phyloP scores from a whole-genome alignment of 495 filamentous ascomycete genomes.

The Penicillium daleae region DNA sequence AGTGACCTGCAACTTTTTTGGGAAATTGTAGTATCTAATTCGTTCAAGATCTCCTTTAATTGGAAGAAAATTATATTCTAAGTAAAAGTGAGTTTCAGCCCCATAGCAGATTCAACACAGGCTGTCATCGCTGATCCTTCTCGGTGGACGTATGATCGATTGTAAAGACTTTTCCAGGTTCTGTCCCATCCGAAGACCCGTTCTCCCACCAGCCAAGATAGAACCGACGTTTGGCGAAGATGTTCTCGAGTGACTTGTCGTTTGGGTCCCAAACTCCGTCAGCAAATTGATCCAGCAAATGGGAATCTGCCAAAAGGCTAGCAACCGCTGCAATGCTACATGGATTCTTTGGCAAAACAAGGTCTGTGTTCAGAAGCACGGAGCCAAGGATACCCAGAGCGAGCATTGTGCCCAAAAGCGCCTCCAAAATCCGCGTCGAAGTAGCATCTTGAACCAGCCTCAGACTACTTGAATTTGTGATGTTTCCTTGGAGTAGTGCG shows the following conservation, averaged over 20 bases:
- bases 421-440: constrained; percentile 39
- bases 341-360: constrained; percentile 34
- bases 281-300: constrained; percentile 9
- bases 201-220: constrained; percentile 14
- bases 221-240: constrained; percentile 2
- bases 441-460: constrained; percentile 34
- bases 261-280: background rate
- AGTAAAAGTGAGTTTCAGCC: too few relatives aligned
- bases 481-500: constrained; percentile 5
- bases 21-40: too few relatives aligned
- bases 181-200: background rate
- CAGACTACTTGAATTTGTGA: constrained; percentile 3
- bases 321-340: constrained; percentile 37
- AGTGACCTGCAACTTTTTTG: too few relatives aligned
- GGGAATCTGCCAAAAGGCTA: constrained; percentile 33
- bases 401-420: constrained; percentile 27
- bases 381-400: constrained; percentile 21
- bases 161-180: background rate
- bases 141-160: background rate
- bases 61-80: too few relatives aligned
- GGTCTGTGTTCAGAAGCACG: constrained; percentile 28
- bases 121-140: constrained; percentile 4
- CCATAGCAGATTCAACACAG: too few relatives aligned
- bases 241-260: background rate
- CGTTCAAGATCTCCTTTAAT: too few relatives aligned